Evolutionary conservation across 2,329 filamentous ascomycete species (phyloP), one percentile per base, ranked within the genome.

Genomic region (Chaetomiaceae sp.): DNA sequence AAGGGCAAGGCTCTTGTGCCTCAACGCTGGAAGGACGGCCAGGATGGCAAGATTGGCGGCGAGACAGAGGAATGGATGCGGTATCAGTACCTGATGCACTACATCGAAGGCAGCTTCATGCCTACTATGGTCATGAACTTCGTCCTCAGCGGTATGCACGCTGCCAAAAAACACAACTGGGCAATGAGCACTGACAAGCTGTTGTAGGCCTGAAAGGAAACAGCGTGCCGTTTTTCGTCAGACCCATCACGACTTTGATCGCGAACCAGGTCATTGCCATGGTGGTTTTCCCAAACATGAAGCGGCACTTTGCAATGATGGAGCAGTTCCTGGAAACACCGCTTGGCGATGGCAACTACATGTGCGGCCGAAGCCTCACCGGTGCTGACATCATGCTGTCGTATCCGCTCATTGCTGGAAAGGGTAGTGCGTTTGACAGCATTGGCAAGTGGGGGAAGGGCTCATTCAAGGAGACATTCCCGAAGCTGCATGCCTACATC

Each of bases 41-140:
- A 75, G 64, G 79, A 84, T 65, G 74, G 75, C 48, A 73, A 77
- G 61, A 58, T 81, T 10, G 78, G 78, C 14, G 81, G 81, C 21
- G 81, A 85, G 72, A 83, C 80, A 27, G 78, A 84, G 64, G 75
- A 73, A 54, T 84, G 76, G 74, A 66, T 82, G 67, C 74, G 81
- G 45, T 82, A 77, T 66, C 74, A 78, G 64, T 88, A 89, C 66
- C 33, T 61, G 14, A 41, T 62, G 55, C 87, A 96, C 67, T 96
- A 91, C 69, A 78, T 82, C 5, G 92, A 96, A 71, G 92, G 91
- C 10, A 89, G 81, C 56, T 71, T 96, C 56, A 94, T 95, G 85
- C 79, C 82, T 0, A 73, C 83, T 43, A 67, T 94, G 57, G 70
- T 91, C 1, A 69, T 89, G 56, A 72, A 76, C 13, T 65, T 94